Evolutionary conservation across 768 basidiomycete genomes (phyloP), one percentile per base, ranked within the genome.

Genomic region (Podaxis sp.): DNA sequence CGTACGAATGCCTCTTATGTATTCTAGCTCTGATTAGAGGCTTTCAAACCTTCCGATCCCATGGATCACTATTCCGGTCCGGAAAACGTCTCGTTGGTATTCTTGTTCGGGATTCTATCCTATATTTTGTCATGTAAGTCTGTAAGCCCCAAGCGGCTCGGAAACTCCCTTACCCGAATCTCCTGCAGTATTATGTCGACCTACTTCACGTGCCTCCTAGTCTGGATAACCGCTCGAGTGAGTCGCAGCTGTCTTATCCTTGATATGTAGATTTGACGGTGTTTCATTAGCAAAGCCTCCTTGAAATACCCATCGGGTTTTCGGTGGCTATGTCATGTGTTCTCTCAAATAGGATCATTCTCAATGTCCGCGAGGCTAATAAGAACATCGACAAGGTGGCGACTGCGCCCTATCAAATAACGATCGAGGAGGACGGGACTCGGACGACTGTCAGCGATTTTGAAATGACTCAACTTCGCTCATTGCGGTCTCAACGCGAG

Each of bases 231-330:
- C 11, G 78, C 75, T 12, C 72, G 69, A 27, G 77, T 76, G 66
- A 59, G 78, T 71, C 50, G n/a, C 36, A 58, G 56, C 15, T 46
- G 15, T 25, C 49, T 13, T 11, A n/a, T 52, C 50, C 51, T 33
- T 17, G 55, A 33, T 15, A 27, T 41, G 33, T 41, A 53, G 24
- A n/a, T 13, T 19, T 17, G 11, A 49, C 36, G 0, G 17, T 29
- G 50, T 11, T 52, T 57, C 22, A 37, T 50, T 63, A 82, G 81
- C 55, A 68, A 50, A 68, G 66, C 8, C 75, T 81, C 6, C 67
- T 83, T 13, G 85, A 85, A 72, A 78, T 84, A 24, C 82, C 85
- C 0, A 79, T 86, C 60, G 83, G 82, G 13, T 87, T 86, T 70
- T 77, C 83, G 2, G 76, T 85, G 22, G 83, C 85, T 1, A 75